Base-by-base conservation (phyloP, 139 green algal genomes). In the Chlorella sp. region DNA sequence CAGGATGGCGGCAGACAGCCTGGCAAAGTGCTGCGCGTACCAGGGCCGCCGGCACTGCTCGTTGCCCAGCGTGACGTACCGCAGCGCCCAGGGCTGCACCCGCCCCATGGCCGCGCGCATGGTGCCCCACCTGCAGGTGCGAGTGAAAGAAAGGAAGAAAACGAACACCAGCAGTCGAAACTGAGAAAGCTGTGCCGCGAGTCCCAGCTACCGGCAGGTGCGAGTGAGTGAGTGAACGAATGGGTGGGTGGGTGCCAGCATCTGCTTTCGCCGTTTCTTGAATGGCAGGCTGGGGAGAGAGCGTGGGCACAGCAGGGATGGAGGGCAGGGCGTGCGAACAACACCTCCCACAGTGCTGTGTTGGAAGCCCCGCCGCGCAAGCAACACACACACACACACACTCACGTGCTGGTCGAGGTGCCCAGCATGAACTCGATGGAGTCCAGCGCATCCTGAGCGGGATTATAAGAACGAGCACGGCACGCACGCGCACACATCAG, bases 31-130 rank as follows among this genome's bases (percentile, higher is more conserved):
- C 51, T 62, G 55, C 17, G 6, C 23, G 33, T 35, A 70, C 32
- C 67, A 73, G 3, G 67, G 67, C 31, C 67, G 31, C 3, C 49
- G 5, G 68, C 77, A 74, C 36, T 85, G 81, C 82, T 93, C 88
- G 62, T 93, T 93, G 49, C 88, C 88, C 26, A 93, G 83, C 67
- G 81, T 83, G 62, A 93, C 55, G 62, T 87, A 86, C 27, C 71
- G 82, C 32, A 93, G 72, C 20, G 72, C 22, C 77, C 88, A 93
- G 31, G 88, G 87, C 35, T 87, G 64, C 17, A 33, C n/a, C 27
- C 72, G 82, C 0, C 88, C 88, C 88, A 93, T 93, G 6, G 35
- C 36, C 17, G 87, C 79, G 0, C 88, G 69, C 69, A 86, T n/a
- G 17, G 2, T 10, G 2, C 33, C 65, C 65, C 65, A 71, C 62